Evolutionary conservation across 495 filamentous ascomycete genomes (phyloP).

Genomic region (Tetracladium marchalianum): DNA sequence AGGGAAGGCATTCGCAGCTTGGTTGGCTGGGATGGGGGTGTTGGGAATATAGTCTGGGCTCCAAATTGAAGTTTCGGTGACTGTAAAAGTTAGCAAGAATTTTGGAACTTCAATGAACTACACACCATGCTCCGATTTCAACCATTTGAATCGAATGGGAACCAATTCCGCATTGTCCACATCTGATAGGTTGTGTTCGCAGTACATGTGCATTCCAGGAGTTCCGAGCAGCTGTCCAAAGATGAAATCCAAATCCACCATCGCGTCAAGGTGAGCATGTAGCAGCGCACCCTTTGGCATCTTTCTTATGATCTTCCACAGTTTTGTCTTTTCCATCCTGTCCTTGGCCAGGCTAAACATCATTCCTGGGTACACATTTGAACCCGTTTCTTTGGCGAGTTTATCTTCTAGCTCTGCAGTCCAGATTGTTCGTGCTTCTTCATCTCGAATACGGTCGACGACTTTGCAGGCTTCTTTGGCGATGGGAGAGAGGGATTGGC

Average conservation of each 20-base stretch:
- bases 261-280: constrained; percentile 82
- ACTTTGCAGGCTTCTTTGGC: constrained; percentile 69
- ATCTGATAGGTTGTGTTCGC: constrained; percentile 26
- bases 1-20: constrained; percentile 66
- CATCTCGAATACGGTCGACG: constrained; percentile 62
- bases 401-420: constrained; percentile 57
- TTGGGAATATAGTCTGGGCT: constrained; percentile 43
- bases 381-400: constrained; percentile 41
- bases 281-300: constrained; percentile 91
- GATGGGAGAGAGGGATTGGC: constrained; percentile 59
- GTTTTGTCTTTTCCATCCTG: constrained; percentile 67
- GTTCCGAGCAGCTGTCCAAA: constrained; percentile 61
- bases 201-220: constrained; percentile 60
- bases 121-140: constrained; percentile 11
- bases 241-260: constrained; percentile 77
- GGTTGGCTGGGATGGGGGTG: constrained; percentile 45
- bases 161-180: constrained; percentile 7
- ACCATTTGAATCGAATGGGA: constrained; percentile 13
- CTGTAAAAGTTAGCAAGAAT: constrained; percentile 42
- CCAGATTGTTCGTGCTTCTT: constrained; percentile 67
- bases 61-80: constrained; percentile 44
- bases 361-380: constrained; percentile 68
- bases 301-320: constrained; percentile 73
- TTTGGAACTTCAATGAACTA: constrained; percentile 21
- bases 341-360: constrained; percentile 77